Base-by-base conservation (phyloP, 768 basidiomycete genomes). In the Leccinum incarnatum region DNA sequence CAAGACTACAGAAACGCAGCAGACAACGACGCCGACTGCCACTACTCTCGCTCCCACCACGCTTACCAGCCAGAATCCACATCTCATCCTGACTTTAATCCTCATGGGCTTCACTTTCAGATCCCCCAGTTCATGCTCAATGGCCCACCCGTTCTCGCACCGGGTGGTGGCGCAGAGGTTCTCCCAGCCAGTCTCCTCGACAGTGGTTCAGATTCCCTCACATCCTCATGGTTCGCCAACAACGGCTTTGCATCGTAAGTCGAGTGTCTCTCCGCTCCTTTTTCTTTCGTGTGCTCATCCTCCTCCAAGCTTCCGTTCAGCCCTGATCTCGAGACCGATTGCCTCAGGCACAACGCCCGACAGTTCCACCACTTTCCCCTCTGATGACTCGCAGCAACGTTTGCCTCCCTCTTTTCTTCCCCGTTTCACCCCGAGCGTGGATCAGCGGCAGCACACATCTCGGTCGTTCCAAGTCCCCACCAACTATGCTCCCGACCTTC, bases 81-180 rank as follows among this genome's bases (percentile, higher is more conserved):
- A 5, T 58, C 30, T 50, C 17, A 62, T 54, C 50, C 51, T 46
- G 52, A 55, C 49, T 34, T 51, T 29, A 48, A 58, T 34, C 66
- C 71, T 29, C 62, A 67, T 65, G 61, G 68, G 6, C 67, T 80
- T 61, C 78, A 77, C 56, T 80, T 89, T 62, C 85, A 88, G 70
- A 76, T 91, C 37, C 89, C 88, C 4, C 77, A 81, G 27, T 89
- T 87, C 69, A 80, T 90, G 73, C 75, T 82, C 65, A 72, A 72
- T 59, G 80, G 79, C 4, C 77, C 81, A 0, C 86, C 89, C 27
- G 79, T 81, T 2, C 78, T 91, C 21, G 86, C 86, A 2, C 83
- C 79, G 2, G 88, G 88, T 21, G 89, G 88, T 23, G 88, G 90
- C 36, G 88, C 86, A 10, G 90, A 91, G 71, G 83, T 87, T 14